These are phyloP conservation scores for Apiotrichum veenhuisii DNA, from an alignment of 1,284 basidiomycete species.

Conservation along the genomic window DNA sequence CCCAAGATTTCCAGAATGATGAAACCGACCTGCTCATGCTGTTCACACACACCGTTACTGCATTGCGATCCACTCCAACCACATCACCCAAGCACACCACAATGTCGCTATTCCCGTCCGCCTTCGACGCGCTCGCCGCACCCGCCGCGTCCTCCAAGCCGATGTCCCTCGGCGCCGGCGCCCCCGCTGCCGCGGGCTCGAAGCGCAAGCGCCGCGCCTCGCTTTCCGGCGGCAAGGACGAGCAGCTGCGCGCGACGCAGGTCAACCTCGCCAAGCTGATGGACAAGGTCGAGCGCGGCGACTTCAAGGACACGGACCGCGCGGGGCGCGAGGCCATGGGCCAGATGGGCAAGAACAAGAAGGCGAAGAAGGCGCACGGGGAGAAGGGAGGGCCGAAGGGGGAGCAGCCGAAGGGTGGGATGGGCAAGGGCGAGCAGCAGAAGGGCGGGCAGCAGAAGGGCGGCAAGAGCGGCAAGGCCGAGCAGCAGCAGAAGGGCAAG, in stretches of 20 bases:
- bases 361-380: constrained; percentile 26
- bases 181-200: neutral
- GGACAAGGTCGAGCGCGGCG: constrained; percentile 55
- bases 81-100: constrained; percentile 1
- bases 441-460: constrained; percentile 1
- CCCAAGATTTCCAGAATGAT: constrained; percentile 6
- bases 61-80: neutral
- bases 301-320: constrained; percentile 27
- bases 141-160: constrained; percentile 16
- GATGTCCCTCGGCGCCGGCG: neutral
- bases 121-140: constrained; percentile 31
- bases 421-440: constrained; percentile 5
- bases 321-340: constrained; percentile 22
- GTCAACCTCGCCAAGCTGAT: constrained; percentile 76
- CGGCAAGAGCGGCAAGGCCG: constrained; percentile 10
- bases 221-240: constrained; percentile 43
- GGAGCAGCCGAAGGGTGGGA: constrained; percentile 7
- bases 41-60: neutral
- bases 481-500: neutral
- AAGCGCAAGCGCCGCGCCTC: constrained; percentile 65
- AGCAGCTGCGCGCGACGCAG: constrained; percentile 51
- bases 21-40: too few relatives aligned
- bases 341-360: constrained; percentile 39
- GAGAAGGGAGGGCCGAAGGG: constrained; percentile 15
- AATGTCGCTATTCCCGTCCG: constrained; percentile 45